phyloP scores from a whole-genome alignment of 225 moss, liverwort and hornwort species.

The Marchantia polymorpha region DNA sequence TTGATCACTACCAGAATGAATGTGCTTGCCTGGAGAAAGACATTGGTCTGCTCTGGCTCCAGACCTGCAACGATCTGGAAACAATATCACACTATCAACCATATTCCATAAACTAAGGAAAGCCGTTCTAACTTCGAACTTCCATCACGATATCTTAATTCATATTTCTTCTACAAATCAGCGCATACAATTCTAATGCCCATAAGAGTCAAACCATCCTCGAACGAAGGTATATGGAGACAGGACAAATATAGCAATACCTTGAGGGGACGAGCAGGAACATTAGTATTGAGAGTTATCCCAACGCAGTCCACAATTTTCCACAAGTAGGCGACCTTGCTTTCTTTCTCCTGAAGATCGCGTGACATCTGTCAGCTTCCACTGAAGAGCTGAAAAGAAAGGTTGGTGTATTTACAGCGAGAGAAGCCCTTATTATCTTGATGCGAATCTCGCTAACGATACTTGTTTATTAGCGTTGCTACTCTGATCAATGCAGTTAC shows the following conservation, averaged over 20 bases:
- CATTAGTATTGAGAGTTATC: constrained; percentile 68
- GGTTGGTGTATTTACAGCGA: too few species aligned
- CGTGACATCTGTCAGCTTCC: too few species aligned
- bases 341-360: constrained; percentile 67
- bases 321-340: constrained; percentile 68
- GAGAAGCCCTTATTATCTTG: too few species aligned
- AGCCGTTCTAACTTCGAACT: background rate
- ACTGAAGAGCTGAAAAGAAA: too few species aligned
- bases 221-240: background rate
- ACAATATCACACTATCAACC: background rate
- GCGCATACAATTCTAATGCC: background rate
- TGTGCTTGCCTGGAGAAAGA: constrained; percentile 73
- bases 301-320: constrained; percentile 86
- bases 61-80: constrained; percentile 80
- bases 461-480: too few species aligned
- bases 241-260: constrained; percentile 7
- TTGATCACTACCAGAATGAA: background rate
- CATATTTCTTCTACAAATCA: background rate
- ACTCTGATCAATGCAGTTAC: too few species aligned
- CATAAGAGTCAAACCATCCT: background rate
- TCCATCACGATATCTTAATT: background rate
- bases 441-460: too few species aligned
- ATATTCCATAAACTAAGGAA: too few species aligned
- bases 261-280: constrained; percentile 76
- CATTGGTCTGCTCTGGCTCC: constrained; percentile 85